Evolutionary conservation across 768 basidiomycete species (phyloP).

Genomic region (Leccinum pellstonianum): DNA sequence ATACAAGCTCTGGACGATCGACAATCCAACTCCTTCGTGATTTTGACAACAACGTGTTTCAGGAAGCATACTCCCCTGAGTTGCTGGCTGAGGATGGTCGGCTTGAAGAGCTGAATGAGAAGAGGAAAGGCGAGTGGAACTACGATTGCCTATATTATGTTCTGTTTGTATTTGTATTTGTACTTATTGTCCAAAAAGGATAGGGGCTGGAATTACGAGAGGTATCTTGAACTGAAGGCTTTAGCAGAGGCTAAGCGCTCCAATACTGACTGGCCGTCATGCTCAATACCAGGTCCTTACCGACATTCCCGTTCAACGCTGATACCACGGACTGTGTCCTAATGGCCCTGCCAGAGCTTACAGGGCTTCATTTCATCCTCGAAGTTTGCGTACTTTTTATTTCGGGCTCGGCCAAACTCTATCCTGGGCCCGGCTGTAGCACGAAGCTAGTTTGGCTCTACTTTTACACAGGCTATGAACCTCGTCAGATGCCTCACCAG

Average conservation of each 20-base stretch:
- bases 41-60: neutral
- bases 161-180: too few relatives aligned
- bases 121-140: too few relatives aligned
- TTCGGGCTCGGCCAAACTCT: conserved; percentile 29
- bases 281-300: neutral
- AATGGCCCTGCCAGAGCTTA: conserved; percentile 24
- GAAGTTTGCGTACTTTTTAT: conserved; percentile 33
- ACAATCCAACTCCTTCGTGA: neutral
- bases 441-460: conserved; percentile 29
- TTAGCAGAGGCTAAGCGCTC: too few relatives aligned
- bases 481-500: conserved; percentile 20
- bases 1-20: neutral
- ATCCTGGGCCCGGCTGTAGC: conserved; percentile 30
- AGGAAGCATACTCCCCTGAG: neutral
- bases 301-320: conserved; percentile 13
- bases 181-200: too few relatives aligned
- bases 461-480: conserved; percentile 33
- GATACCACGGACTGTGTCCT: conserved; percentile 35
- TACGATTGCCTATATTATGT: too few relatives aligned
- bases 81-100: too few relatives aligned
- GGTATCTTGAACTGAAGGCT: neutral
- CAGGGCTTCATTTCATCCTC: conserved; percentile 27
- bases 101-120: too few relatives aligned
- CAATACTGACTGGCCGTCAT: neutral
- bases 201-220: too few relatives aligned